Evolutionary conservation across 2,329 filamentous ascomycete species (phyloP).

Genomic region (Fusarium hostae): DNA sequence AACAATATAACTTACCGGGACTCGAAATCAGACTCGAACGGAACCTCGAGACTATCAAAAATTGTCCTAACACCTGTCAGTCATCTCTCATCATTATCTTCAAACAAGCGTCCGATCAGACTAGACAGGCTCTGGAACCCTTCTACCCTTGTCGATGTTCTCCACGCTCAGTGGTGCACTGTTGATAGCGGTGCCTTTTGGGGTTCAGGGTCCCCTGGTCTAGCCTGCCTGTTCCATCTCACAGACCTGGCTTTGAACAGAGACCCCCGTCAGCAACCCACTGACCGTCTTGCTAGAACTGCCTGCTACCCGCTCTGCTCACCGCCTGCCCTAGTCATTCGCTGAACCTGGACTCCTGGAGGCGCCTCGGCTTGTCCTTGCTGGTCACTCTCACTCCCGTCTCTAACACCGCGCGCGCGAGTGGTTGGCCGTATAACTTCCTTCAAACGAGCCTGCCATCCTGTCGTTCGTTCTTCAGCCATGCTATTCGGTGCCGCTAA

Average conservation of each 20-base stretch:
- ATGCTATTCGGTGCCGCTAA: conserved; percentile 43
- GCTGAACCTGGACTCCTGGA: conserved; percentile 19
- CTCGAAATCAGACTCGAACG: not conserved
- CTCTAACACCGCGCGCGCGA: conserved; percentile 42
- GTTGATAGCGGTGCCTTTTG: conserved; percentile 30
- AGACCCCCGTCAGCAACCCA: conserved; percentile 26
- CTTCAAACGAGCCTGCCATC: conserved; percentile 33
- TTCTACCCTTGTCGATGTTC: conserved; percentile 19
- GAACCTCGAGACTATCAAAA: conserved; percentile 4
- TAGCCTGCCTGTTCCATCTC: conserved; percentile 36
- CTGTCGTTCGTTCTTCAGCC: conserved; percentile 40
- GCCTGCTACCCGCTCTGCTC: conserved; percentile 33
- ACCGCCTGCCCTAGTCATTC: conserved; percentile 45
- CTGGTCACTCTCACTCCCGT: conserved; percentile 33
- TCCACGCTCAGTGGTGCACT: conserved; percentile 26
- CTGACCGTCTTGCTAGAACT: conserved; percentile 39
- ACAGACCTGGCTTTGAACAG: conserved; percentile 33
- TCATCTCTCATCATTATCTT: conserved; percentile 19
- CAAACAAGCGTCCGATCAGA: conserved; percentile 32
- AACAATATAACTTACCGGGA: not conserved
- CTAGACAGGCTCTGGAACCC: conserved; percentile 16
- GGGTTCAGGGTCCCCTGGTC: conserved; percentile 36
- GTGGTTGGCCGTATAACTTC: conserved; percentile 42
- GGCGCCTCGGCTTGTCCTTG: conserved; percentile 25
- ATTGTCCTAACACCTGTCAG: conserved; percentile 21